These are phyloP conservation scores for Malassezia slooffiae DNA, from an alignment of 1,284 basidiomycete genomes.

Conservation along the genomic window DNA sequence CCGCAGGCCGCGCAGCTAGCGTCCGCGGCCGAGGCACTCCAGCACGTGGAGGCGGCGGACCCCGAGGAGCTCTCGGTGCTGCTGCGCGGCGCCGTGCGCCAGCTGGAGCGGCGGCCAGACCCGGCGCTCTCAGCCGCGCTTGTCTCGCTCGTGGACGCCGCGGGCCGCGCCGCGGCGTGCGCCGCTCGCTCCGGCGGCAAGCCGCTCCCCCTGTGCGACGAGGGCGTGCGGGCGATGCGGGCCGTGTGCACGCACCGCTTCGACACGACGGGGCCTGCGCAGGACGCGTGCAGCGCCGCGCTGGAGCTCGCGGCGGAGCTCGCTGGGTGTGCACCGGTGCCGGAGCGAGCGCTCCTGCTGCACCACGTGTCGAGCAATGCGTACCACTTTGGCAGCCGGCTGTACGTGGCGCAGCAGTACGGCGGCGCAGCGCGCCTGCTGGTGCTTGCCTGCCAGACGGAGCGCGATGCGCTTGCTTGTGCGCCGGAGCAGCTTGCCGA, in stretches of 20 bases:
- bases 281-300: neutral
- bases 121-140: neutral
- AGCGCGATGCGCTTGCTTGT: neutral
- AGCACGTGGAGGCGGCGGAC: neutral
- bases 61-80: neutral
- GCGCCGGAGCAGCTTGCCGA: neutral
- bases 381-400: slow-evolving; percentile 47
- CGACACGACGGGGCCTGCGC: neutral
- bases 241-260: neutral
- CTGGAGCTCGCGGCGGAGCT: neutral
- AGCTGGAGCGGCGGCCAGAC: neutral
- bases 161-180: neutral
- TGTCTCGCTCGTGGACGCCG: neutral
- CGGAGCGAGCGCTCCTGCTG: neutral
- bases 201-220: too few relatives aligned
- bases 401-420: slow-evolving; percentile 41
- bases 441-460: neutral
- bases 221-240: slow-evolving; percentile 1
- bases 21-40: neutral
- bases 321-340: neutral
- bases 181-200: neutral
- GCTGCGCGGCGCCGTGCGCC: neutral
- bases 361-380: slow-evolving; percentile 35
- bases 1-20: neutral
- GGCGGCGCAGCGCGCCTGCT: slow-evolving; percentile 36